These are phyloP conservation scores for Fusarium sp. DNA, from an alignment of 2,329 filamentous ascomycete genomes.

Conservation along the genomic window DNA sequence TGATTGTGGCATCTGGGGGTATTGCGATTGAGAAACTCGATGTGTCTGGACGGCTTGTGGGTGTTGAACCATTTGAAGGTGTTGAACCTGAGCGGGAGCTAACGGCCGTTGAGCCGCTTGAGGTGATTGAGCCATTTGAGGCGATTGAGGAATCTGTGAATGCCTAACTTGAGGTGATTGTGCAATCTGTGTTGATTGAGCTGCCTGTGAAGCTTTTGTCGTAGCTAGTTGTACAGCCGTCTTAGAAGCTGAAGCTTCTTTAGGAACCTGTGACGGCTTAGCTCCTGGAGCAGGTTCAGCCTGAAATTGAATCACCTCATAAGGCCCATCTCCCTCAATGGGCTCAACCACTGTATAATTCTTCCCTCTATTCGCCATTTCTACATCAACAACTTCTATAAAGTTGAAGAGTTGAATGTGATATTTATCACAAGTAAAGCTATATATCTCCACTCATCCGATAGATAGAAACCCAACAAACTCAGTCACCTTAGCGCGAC, in stretches of 20 bases:
- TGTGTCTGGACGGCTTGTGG: background rate
- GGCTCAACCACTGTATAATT: background rate
- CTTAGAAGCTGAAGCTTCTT: background rate
- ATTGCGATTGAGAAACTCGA: background rate
- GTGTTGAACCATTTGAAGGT: conserved; percentile 4
- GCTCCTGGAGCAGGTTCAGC: no score
- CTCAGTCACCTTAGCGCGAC: conserved; percentile 6
- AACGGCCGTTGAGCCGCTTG: background rate
- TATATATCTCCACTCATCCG: background rate
- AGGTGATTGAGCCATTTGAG: background rate
- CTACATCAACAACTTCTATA: background rate
- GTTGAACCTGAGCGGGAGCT: background rate
- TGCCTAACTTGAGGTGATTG: background rate
- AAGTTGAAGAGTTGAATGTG: background rate
- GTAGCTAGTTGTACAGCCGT: background rate
- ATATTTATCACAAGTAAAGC: background rate
- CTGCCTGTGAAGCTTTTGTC: background rate
- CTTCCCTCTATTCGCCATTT: background rate
- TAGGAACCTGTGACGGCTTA: background rate
- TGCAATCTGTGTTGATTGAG: background rate
- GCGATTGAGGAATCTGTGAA: background rate
- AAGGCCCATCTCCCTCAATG: background rate
- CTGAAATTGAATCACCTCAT: no score
- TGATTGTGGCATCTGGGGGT: background rate
- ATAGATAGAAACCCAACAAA: conserved; percentile 9